Evolutionary conservation across 2,329 filamentous ascomycete species (phyloP).

Genomic region (Fusarium sarcochroum): DNA sequence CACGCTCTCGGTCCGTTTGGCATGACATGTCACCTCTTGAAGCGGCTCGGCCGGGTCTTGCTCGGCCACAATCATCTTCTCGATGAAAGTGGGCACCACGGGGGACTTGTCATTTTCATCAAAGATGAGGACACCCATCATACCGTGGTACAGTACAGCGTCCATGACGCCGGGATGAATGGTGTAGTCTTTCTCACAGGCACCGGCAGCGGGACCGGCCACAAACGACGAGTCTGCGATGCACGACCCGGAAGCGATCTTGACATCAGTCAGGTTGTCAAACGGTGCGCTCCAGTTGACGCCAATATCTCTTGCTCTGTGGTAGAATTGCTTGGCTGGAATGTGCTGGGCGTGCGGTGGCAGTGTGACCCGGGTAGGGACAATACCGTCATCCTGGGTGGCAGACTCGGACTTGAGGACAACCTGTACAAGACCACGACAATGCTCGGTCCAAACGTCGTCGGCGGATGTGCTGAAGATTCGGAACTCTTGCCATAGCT

Average conservation of each 20-base stretch:
- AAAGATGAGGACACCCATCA: constrained; percentile 8
- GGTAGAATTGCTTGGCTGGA: constrained; percentile 5
- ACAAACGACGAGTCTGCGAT: constrained; percentile 3
- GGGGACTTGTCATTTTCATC: constrained; percentile 10
- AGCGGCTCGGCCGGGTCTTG: too few relatives aligned
- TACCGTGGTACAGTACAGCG: constrained; percentile 3
- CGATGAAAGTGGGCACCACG: constrained; percentile 16
- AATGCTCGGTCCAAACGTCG: constrained; percentile 13
- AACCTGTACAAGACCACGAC: not conserved
- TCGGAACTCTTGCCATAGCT: constrained; percentile 16
- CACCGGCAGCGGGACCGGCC: not conserved
- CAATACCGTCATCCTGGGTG: constrained; percentile 1
- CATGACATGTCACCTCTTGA: too few relatives aligned
- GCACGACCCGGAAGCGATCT: too few relatives aligned
- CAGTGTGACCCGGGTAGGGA: constrained; percentile 6
- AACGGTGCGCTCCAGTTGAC: constrained; percentile 8
- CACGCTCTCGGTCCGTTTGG: too few relatives aligned
- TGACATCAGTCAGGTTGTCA: too few relatives aligned
- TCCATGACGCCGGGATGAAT: constrained; percentile 22
- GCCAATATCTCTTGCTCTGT: constrained; percentile 4
- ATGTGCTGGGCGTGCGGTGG: constrained; percentile 20
- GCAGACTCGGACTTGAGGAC: too few relatives aligned
- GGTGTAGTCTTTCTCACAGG: too few relatives aligned
- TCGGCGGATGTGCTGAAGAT: constrained; percentile 7
- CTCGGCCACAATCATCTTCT: constrained; percentile 2